phyloP scores from a whole-genome alignment of 805 yeast species.

The Wickerhamomyces silvicola region DNA sequence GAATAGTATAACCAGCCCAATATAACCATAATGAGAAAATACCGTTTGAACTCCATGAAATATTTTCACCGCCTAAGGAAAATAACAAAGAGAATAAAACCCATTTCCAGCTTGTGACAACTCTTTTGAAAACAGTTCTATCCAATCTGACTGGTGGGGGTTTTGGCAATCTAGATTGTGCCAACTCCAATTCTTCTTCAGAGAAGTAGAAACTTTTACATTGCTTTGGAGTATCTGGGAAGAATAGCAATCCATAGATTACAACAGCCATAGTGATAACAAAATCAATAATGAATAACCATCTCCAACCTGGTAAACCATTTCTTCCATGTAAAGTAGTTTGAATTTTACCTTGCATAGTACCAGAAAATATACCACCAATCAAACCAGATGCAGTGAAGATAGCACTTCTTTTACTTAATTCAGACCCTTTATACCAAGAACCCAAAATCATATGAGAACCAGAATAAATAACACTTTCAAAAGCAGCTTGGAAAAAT shows the following conservation, averaged over 20 bases:
- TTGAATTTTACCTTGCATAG: slow-evolving; percentile 52
- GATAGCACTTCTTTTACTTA: slow-evolving; percentile 45
- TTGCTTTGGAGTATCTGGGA: slow-evolving; percentile 55
- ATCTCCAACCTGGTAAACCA: slow-evolving; percentile 60
- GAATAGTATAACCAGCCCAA: slow-evolving; percentile 33
- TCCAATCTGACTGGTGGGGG: slow-evolving; percentile 25
- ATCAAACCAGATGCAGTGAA: slow-evolving; percentile 49
- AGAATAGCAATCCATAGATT: slow-evolving; percentile 47
- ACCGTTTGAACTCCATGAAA: slow-evolving; percentile 39
- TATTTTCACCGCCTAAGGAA: slow-evolving; percentile 44
- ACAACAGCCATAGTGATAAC: slow-evolving; percentile 52
- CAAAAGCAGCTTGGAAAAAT: slow-evolving; percentile 56
- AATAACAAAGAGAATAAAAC: slow-evolving; percentile 47
- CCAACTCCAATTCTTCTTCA: slow-evolving; percentile 34
- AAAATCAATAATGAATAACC: slow-evolving; percentile 63
- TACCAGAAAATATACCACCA: slow-evolving; percentile 49
- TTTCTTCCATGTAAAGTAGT: slow-evolving; percentile 32
- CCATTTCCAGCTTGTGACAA: slow-evolving; percentile 49
- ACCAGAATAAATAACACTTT: slow-evolving; percentile 50
- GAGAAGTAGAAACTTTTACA: slow-evolving; percentile 34
- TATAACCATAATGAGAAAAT: slow-evolving; percentile 43
- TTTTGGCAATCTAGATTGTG: slow-evolving; percentile 37
- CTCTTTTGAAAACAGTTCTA: slow-evolving; percentile 33
- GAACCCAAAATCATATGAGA: slow-evolving; percentile 48
- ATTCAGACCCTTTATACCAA: slow-evolving; percentile 44